Evolutionary conservation across 148 eudicot species (phyloP), one percentile per base, ranked within the genome.

Genomic region (Tetragonia tetragonoides): DNA sequence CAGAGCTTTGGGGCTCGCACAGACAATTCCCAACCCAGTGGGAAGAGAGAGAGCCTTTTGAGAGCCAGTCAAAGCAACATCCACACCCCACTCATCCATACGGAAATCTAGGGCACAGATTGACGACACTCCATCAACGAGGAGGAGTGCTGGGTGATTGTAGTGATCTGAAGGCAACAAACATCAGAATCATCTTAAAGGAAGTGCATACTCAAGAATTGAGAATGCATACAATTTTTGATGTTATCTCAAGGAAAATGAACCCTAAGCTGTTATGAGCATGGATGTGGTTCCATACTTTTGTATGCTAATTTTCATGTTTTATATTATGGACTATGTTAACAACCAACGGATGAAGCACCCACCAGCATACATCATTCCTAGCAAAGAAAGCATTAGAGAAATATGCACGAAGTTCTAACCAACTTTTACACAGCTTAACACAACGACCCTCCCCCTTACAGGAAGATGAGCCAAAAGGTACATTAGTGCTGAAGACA

Each of bases 11-110:
- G 97, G 97, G 77, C 99, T 88, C 11, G 98, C 99, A 66, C 99
- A 93, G 53, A 95, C 85, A 75, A 95, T 86, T 39, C 99, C 99
- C 78, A 95, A 69, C 11, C 99, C 99, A 41, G 99, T 95, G 28
- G 99, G 99, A 79, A 95, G 90, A 59, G 99, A 95, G 40, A 95
- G 95, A 39, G 99, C 99, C 82, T 95, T 95, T 77, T 95, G 99
- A 24, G 99, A 95, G n/a, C 99, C 99, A 8, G 99, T 95, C 77
- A 95, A 80, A 10, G 99, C 99, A 76, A 95, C 99, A 83, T 95
- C 99, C 17, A 95, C 82, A 18, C 97, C 94, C 99, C 99, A 95
- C 78, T 95, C 99, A 69, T 95, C 99, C 99, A 93, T 93, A 34
- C 98, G 92, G 80, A 95, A 95, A 80, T 95, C 99, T 28, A 95